These are phyloP conservation scores for Artemisia tridentata DNA, from an alignment of 129 eudicot genomes.

Conservation along the genomic window DNA sequence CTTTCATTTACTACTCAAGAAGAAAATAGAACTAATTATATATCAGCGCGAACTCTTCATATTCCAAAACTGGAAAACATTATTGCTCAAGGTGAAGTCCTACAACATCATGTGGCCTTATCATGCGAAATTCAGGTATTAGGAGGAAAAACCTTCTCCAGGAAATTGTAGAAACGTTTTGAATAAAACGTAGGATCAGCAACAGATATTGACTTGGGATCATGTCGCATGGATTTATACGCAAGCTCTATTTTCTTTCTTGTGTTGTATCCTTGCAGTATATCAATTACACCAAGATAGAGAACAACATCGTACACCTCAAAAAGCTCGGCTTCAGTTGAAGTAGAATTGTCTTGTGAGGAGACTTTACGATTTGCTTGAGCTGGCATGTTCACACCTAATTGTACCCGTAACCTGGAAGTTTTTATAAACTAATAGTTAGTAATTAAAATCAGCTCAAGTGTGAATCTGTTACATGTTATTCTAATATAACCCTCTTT, in stretches of 20 bases:
- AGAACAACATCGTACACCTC: conserved; percentile 83
- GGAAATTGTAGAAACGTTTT: conserved; percentile 52
- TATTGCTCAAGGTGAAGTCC: neutral
- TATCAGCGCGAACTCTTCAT: neutral
- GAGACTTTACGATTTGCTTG: conserved; percentile 62
- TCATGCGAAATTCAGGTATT: conserved; percentile 21
- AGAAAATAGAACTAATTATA: too few species aligned
- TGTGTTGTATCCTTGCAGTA: conserved; percentile 70
- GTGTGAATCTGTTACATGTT: too few species aligned
- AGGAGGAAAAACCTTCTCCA: conserved; percentile 54
- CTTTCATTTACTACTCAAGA: too few species aligned
- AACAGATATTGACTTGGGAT: conserved; percentile 65
- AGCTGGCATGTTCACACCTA: conserved; percentile 94
- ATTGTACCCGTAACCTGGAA: conserved; percentile 70
- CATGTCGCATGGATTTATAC: conserved; percentile 51
- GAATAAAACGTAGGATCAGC: conserved; percentile 63
- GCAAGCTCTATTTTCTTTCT: conserved; percentile 71
- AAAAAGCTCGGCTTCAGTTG: conserved; percentile 62
- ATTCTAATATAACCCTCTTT: too few species aligned
- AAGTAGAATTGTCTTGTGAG: conserved; percentile 27
- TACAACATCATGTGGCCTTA: neutral
- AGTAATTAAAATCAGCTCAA: too few species aligned
- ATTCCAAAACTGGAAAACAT: neutral
- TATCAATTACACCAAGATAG: conserved; percentile 73
- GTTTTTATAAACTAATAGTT: neutral